Percentiles rank a stretch among this genome's conserved stretches.
Evolutionary conservation across 495 filamentous ascomycete genomes (phyloP).

Genomic region (Venustampulla echinocandica): DNA sequence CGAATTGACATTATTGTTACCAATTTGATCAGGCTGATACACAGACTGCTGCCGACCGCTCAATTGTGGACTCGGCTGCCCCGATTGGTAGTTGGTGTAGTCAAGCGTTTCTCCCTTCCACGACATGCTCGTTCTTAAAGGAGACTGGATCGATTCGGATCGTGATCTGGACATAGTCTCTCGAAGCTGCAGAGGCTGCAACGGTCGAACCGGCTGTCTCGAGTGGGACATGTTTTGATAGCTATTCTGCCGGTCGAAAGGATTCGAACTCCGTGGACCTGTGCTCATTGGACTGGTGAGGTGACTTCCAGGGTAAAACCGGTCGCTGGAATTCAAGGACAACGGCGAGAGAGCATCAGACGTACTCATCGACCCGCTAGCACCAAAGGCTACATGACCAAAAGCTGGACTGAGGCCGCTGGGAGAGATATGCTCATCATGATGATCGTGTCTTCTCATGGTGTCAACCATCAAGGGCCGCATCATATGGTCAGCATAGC

Average conservation of each 20-base stretch:
- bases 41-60: slow-evolving; percentile 33
- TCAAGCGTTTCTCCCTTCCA: slow-evolving; percentile 54
- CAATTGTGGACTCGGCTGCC: slow-evolving; percentile 36
- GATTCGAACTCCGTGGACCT: slow-evolving; percentile 44
- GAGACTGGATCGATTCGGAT: slow-evolving; percentile 50
- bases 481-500: slow-evolving; percentile 44
- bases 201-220: slow-evolving; percentile 33
- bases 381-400: slow-evolving; percentile 51
- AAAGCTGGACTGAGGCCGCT: slow-evolving; percentile 55
- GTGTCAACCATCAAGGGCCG: slow-evolving; percentile 54
- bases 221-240: slow-evolving; percentile 38
- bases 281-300: slow-evolving; percentile 38
- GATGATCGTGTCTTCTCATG: slow-evolving; percentile 44
- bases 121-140: slow-evolving; percentile 50
- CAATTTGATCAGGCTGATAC: slow-evolving; percentile 33
- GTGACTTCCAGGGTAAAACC: slow-evolving; percentile 40
- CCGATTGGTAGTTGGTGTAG: slow-evolving; percentile 36
- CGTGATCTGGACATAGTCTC: slow-evolving; percentile 51
- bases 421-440: slow-evolving; percentile 49
- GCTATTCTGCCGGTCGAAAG: slow-evolving; percentile 43
- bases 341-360: slow-evolving; percentile 46
- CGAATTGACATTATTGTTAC: slow-evolving; percentile 29
- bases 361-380: slow-evolving; percentile 34
- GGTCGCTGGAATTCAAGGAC: slow-evolving; percentile 41
- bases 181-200: slow-evolving; percentile 51